phyloP scores from a whole-genome alignment of 768 basidiomycete species.

The Boletus sensibilis region DNA sequence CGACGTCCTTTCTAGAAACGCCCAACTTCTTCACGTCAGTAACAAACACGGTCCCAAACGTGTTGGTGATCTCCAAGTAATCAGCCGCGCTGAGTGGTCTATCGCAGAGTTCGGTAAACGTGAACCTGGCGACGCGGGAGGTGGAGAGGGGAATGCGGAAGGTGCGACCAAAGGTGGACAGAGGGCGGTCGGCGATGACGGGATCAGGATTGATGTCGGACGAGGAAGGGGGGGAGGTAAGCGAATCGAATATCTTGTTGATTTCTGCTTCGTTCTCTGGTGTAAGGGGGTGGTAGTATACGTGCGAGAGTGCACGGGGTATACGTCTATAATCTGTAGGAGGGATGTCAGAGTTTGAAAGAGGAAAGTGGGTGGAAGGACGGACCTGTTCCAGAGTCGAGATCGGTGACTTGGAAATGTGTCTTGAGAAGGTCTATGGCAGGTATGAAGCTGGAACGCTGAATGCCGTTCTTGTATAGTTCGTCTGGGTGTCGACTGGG shows the following conservation, averaged over 20 bases:
- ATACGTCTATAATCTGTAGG: constrained; percentile 87
- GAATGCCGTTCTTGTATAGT: constrained; percentile 98
- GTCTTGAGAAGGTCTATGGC: constrained; percentile 91
- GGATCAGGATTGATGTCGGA: constrained; percentile 39
- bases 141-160: constrained; percentile 79
- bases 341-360: not conserved
- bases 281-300: constrained; percentile 84
- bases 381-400: constrained; percentile 91
- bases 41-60: constrained; percentile 86
- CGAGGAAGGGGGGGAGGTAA: constrained; percentile 52
- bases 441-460: constrained; percentile 90
- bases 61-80: constrained; percentile 89
- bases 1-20: constrained; percentile 82
- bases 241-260: constrained; percentile 76
- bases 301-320: constrained; percentile 88
- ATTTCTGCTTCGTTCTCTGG: constrained; percentile 67
- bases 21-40: constrained; percentile 88
- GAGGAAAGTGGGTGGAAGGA: constrained; percentile 12
- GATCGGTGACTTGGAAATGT: constrained; percentile 83
- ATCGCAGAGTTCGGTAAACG: constrained; percentile 84
- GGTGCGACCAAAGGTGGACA: constrained; percentile 90
- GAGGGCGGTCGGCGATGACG: constrained; percentile 56
- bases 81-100: constrained; percentile 91
- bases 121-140: constrained; percentile 77
- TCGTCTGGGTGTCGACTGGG: constrained; percentile 93